phyloP scores from a whole-genome alignment of 2,329 filamentous ascomycete genomes.

The Chalaropsis thielavioides region DNA sequence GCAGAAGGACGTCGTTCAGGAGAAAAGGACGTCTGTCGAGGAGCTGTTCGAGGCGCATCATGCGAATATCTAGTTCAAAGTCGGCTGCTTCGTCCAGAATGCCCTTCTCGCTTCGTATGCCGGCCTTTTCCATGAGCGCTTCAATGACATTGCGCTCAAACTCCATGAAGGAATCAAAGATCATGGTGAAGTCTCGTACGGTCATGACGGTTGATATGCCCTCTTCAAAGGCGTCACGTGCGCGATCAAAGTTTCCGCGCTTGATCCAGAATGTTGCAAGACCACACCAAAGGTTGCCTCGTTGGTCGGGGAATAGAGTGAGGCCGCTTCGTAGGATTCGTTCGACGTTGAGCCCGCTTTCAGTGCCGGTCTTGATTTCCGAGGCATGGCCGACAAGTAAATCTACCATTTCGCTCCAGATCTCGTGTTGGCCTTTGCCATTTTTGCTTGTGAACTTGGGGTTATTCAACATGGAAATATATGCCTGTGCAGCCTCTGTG shows the following conservation, averaged over 20 bases:
- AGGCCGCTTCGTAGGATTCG: slow-evolving; percentile 88
- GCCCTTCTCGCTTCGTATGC: slow-evolving; percentile 63
- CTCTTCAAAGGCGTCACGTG: slow-evolving; percentile 87
- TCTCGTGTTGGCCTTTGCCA: slow-evolving; percentile 85
- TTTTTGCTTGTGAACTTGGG: slow-evolving; percentile 82
- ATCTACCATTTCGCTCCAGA: slow-evolving; percentile 97
- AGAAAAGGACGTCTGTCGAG: slow-evolving; percentile 96
- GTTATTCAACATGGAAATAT: slow-evolving; percentile 86
- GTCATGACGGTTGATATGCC: slow-evolving; percentile 98
- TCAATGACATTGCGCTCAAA: slow-evolving; percentile 95
- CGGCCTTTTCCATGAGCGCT: slow-evolving; percentile 77
- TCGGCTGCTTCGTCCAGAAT: slow-evolving; percentile 70
- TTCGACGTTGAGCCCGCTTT: slow-evolving; percentile 78
- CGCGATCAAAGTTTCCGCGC: slow-evolving; percentile 79
- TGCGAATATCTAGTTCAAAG: slow-evolving; percentile 86
- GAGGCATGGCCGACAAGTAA: slow-evolving; percentile 80
- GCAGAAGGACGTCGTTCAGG: slow-evolving; percentile 84
- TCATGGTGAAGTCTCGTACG: slow-evolving; percentile 87
- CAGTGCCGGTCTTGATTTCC: slow-evolving; percentile 65
- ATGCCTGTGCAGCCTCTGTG: slow-evolving; percentile 79
- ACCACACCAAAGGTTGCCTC: slow-evolving; percentile 88
- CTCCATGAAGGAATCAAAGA: slow-evolving; percentile 92
- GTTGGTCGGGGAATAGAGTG: slow-evolving; percentile 76
- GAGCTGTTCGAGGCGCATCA: slow-evolving; percentile 95
- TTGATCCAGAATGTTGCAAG: slow-evolving; percentile 95